Base-by-base conservation (phyloP, 2,329 filamentous ascomycete species). In the Cryphonectria radicalis region DNA sequence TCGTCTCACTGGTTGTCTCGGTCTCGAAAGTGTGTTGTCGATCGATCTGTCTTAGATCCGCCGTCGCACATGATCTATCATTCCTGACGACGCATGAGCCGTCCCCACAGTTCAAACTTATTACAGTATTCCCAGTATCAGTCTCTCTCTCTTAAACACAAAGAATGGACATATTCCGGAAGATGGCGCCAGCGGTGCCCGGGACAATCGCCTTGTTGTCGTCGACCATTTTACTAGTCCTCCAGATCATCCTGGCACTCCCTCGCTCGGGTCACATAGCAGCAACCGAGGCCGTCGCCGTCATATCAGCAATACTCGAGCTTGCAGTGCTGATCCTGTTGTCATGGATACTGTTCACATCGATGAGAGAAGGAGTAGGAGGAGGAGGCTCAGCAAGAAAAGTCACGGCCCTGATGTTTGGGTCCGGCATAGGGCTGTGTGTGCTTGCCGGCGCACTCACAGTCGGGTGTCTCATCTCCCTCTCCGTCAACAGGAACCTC, bases 371-470 rank as follows among this genome's bases (percentile, higher is more conserved):
- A 11, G 19, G 43, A 46, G 43, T 4, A 19, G 10, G 46, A 11
- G 19, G 43, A 46, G 43, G 43, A 19, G 72, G 72, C 63, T 70
- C 74, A 60, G 73, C 72, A 25, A 77, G 73, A 53, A 78, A 74
- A 17, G 70, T 77, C 60, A 79, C 76, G 63, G 77, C 77, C 32
- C 62, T 82, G 28, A 81, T 80, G 79, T 82, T 85, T 67, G 77
- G 79, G 17, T 74, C 78, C 4, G 79, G 79, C 57, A 74, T 87
- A 13, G 70, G 85, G 14, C 74, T 81, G 8, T 86, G 84, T 70
- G 78, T 82, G 2, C 75, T 85, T 37, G 84, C 86, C 11, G 81
- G 85, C 28, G 81, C 80, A 3, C 77, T 84, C 5, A 87, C 85
- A 25, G 79, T 85, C 19, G 79, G 80, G 4, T 80, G 82, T 63